Evolutionary conservation across 441 rosid genomes (phyloP).

Genomic region (Gossypium schwendimanii): DNA sequence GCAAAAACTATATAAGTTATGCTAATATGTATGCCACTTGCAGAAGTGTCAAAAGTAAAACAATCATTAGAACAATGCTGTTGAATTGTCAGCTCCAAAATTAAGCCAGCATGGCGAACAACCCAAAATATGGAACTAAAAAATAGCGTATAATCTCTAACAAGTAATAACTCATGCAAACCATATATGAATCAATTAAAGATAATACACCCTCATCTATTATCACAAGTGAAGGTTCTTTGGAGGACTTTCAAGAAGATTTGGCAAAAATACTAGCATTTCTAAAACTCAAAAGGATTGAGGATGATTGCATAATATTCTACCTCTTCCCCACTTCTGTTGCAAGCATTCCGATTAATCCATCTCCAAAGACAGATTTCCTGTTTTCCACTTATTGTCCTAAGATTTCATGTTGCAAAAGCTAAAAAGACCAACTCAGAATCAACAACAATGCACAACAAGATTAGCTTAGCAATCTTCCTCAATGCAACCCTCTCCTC

Average conservation of each 20-base stretch:
- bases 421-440: neutral
- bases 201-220: neutral
- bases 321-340: neutral
- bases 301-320: neutral
- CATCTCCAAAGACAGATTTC: neutral
- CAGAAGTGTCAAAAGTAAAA: neutral
- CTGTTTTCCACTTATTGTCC: neutral
- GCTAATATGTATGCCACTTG: neutral
- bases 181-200: neutral
- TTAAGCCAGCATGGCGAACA: neutral
- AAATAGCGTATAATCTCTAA: neutral
- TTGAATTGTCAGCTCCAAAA: neutral
- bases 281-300: neutral
- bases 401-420: neutral
- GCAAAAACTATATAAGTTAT: neutral
- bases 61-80: neutral
- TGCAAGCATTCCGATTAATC: neutral
- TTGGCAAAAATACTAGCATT: neutral
- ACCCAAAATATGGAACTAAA: neutral
- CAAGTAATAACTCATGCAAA: neutral
- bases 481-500: neutral
- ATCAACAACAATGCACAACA: neutral
- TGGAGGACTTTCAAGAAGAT: neutral
- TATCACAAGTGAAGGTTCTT: neutral
- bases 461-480: neutral